Percentiles rank a stretch among this genome's conserved stretches.
These are phyloP conservation scores for Plasmodium vivax DNA, from an alignment of 169 alveolate genomes.

Conservation along the genomic window DNA sequence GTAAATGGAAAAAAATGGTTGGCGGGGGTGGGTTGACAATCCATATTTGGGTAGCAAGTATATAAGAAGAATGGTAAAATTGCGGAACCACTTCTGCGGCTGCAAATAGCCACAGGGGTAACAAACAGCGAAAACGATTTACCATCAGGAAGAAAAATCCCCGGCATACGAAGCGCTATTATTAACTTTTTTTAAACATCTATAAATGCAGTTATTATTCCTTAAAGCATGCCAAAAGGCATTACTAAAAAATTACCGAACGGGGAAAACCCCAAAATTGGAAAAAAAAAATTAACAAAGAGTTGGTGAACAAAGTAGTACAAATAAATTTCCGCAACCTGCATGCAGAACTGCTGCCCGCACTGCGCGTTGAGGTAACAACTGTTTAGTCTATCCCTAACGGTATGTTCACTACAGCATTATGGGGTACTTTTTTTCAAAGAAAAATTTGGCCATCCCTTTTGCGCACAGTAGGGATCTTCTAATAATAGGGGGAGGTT, in stretches of 20 bases:
- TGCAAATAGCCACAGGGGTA: not conserved
- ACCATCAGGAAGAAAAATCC: not conserved
- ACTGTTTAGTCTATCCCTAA: not conserved
- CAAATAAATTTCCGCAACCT: too few species aligned
- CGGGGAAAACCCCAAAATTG: not conserved
- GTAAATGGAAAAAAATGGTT: not conserved
- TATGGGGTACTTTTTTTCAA: not conserved
- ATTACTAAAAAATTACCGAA: not conserved
- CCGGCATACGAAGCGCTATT: not conserved
- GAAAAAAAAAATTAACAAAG: not conserved
- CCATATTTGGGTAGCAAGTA: not conserved
- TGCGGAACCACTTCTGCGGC: not conserved
- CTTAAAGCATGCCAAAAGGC: not conserved
- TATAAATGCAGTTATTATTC: not conserved
- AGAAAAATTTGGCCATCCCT: not conserved
- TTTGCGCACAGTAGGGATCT: not conserved
- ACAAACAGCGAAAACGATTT: not conserved
- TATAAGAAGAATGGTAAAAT: not conserved
- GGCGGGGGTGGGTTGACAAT: not conserved
- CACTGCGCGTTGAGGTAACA: not conserved
- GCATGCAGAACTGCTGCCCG: not conserved
- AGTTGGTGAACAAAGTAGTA: not conserved
- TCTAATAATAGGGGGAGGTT: not conserved
- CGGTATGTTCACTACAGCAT: not conserved
- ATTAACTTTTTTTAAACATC: not conserved